Evolutionary conservation across 2,329 filamentous ascomycete species (phyloP), one percentile per base, ranked within the genome.

Genomic region (Diplodia intermedia): DNA sequence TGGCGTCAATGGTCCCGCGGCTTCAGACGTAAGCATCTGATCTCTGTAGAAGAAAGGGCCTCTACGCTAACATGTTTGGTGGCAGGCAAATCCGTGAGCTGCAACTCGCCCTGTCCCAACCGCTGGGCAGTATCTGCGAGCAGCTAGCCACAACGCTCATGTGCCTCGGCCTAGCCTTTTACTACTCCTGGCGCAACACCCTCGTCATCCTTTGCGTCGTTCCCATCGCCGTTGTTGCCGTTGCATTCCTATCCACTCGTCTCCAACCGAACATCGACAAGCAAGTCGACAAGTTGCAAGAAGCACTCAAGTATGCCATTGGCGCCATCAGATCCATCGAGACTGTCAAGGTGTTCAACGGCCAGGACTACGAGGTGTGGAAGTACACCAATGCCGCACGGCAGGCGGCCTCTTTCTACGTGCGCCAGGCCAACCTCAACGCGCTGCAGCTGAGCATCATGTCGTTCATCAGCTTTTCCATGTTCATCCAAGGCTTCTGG

Each of bases 401-500:
- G 54, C 78, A 81, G 7, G 89, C 92, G 0, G 88, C 88, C 26
- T 78, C 77, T 1, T 85, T 86, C 65, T 97, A 93, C 71, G 80
- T 88, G 12, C 80, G 86, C 18, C 91, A 94, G 75, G 90, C 90
- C 0, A 84, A 86, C 55, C 84, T 88, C 18, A 91, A 89, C 71
- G 88, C 91, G 0, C 76, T 89, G 3, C 93, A 97, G 74, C 88
- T 91, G 74, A 89, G 89, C 0, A 86, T 91, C 57, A 85, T 92
- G 63, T 89, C 90, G 56, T 87, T 96, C 71, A 89, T 93, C 81
- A 89, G 90, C 36, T 86, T 93, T 3, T 84, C 84, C 1, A 89
- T 97, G 76, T 97, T 98, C 71, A 90, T 96, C 0, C 86, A 93
- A 68, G 94, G 93, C 0, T 97, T 98, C 74, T 97, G 92, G 88